These are phyloP conservation scores for Luffa acutangula DNA, from an alignment of 306 rosid genomes.

Conservation along the genomic window DNA sequence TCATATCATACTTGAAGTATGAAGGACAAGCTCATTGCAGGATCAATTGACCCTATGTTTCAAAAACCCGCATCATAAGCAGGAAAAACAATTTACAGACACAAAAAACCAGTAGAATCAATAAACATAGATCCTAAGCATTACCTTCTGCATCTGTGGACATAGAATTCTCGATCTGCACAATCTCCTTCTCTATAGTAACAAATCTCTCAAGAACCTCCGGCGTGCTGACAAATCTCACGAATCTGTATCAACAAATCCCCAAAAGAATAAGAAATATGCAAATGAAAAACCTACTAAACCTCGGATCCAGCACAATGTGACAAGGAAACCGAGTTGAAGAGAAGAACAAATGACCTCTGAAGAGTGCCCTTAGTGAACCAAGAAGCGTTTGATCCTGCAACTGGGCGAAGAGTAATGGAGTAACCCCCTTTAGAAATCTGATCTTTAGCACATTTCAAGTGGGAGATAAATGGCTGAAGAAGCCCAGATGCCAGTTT, in stretches of 20 bases:
- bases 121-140: not conserved
- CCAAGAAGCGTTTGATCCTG: slow-evolving; percentile 49
- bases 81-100: not conserved
- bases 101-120: not conserved
- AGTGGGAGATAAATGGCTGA: slow-evolving; percentile 73
- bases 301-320: not conserved
- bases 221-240: slow-evolving; percentile 79
- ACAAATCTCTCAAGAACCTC: slow-evolving; percentile 95
- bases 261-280: not conserved
- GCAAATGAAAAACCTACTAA: not conserved
- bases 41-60: not conserved
- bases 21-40: not conserved
- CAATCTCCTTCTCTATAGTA: slow-evolving; percentile 82
- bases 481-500: slow-evolving; percentile 83
- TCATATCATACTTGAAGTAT: not conserved
- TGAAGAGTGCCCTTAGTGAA: slow-evolving; percentile 95
- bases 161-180: slow-evolving; percentile 74
- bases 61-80: not conserved
- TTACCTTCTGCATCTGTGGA: slow-evolving; percentile 56
- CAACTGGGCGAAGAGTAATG: slow-evolving; percentile 55
- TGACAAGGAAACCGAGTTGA: not conserved
- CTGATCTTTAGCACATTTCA: slow-evolving; percentile 83
- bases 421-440: slow-evolving; percentile 98
- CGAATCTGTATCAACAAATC: slow-evolving; percentile 52
- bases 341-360: slow-evolving; percentile 33